Base-by-base conservation (phyloP, 257 asterid species). In the Nicotiana knightiana region DNA sequence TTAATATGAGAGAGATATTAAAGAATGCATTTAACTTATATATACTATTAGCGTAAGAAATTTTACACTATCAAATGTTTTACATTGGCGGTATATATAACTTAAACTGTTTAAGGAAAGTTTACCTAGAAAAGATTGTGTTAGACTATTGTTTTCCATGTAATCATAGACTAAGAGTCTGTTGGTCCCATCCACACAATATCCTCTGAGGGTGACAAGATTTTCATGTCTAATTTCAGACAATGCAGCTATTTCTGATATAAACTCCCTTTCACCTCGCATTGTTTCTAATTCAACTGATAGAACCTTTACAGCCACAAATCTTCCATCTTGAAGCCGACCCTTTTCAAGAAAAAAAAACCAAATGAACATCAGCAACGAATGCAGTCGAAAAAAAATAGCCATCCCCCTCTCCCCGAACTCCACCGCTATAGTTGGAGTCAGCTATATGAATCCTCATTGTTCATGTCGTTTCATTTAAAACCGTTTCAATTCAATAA, bases 211-310 rank as follows among this genome's bases (percentile, higher is more conserved):
- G 11, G 82, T 84, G 18, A 94, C 96, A 13, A 94, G 92, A 83
- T 94, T 90, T 57, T 89, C 89, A 82, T 92, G 94, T 71, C 81
- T 91, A 26, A 92, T 86, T 78, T 90, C 92, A 65, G 97, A 89
- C 17, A 92, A 79, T 62, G 97, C 92, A 28, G 89, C 88, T 11
- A 92, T 85, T 83, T 92, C 97, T 12, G 97, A 83, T 75, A 94
- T 83, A 58, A 94, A 94, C 64, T 90, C 94, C 53, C 95, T 91
- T 82, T 92, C 97, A 12, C 97, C 95, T 64, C 92, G 84, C 94
- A 91, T 76, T 30, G 97, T 84, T 85, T 90, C 98, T 6, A 85
- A 33, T 54, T 92, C 96, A 9, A 92, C 76, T 0, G 90, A 88
- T 0, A 94, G 78, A 57, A 89, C 88, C 78, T 94, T 94, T n/a